phyloP scores from a whole-genome alignment of 768 basidiomycete species.

The Punctularia strigosozonata region DNA sequence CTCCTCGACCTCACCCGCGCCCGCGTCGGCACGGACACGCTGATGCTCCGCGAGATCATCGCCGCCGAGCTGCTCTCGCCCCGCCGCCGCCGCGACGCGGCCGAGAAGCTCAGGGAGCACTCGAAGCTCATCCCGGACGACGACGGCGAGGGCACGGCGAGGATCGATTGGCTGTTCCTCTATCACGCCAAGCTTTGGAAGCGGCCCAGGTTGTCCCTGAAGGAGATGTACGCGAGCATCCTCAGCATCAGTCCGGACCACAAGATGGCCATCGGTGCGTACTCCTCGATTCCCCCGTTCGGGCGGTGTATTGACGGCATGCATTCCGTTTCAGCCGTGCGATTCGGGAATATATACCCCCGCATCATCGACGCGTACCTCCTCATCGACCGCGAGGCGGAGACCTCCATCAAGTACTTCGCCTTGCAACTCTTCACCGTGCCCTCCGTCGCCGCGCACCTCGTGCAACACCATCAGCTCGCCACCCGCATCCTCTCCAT shows the following conservation, averaged over 20 bases:
- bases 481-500: slow-evolving; percentile 70
- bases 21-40: slow-evolving; percentile 52
- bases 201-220: slow-evolving; percentile 64
- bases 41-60: slow-evolving; percentile 62
- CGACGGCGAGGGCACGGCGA: slow-evolving; percentile 9
- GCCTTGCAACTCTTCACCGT: slow-evolving; percentile 89
- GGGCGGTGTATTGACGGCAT: slow-evolving; percentile 5
- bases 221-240: slow-evolving; percentile 72
- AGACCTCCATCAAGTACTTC: slow-evolving; percentile 91
- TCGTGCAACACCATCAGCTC: slow-evolving; percentile 63
- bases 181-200: slow-evolving; percentile 85
- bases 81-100: slow-evolving; percentile 38
- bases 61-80: slow-evolving; percentile 57
- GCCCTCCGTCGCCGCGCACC: slow-evolving; percentile 71
- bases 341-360: slow-evolving; percentile 78
- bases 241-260: slow-evolving; percentile 61
- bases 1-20: slow-evolving; percentile 68
- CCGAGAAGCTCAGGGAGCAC: too few relatives aligned
- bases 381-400: slow-evolving; percentile 85
- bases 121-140: background rate
- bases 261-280: slow-evolving; percentile 69
- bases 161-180: slow-evolving; percentile 66
- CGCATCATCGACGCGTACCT: slow-evolving; percentile 85
- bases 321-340: slow-evolving; percentile 41
- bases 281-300: background rate